A percentile compares a stretch with the other conserved stretches of the same genome.
Conservation (phyloP, 2,329 filamentous ascomycete genomes). For the Pseudogymnoascus sp. region DNA sequence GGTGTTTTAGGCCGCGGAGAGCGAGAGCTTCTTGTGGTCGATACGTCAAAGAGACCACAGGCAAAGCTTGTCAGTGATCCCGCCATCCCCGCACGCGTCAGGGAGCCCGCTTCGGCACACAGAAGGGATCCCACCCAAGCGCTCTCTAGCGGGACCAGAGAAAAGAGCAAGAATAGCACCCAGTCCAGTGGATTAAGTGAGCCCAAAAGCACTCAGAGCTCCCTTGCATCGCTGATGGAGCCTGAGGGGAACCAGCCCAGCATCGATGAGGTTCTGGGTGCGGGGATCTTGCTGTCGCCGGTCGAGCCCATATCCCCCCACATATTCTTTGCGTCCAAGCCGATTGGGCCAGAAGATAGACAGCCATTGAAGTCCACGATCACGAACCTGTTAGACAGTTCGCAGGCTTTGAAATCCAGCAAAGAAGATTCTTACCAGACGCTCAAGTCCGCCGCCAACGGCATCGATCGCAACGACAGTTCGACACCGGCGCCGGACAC, state of each 20-base stretch:
- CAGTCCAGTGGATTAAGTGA: not conserved
- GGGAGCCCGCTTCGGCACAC: too few relatives aligned
- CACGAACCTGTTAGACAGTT: not conserved
- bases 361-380: not conserved
- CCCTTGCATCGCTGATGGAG: not conserved
- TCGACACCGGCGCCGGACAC: not conserved
- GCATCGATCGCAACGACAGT: not conserved
- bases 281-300: conserved; percentile 3
- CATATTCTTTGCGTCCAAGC: conserved; percentile 4
- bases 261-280: conserved; percentile 7
- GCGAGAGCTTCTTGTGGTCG: conserved; percentile 59
- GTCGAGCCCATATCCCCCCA: conserved; percentile 8
- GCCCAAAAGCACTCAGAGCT: not conserved
- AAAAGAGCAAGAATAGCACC: not conserved
- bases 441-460: not conserved
- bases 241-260: not conserved
- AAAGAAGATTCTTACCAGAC: not conserved
- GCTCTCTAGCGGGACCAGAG: not conserved
- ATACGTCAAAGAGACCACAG: conserved; percentile 34
- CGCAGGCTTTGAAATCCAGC: not conserved
- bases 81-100: not conserved
- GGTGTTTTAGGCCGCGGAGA: conserved; percentile 62
- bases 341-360: not conserved
- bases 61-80: conserved; percentile 20
- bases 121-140: too few relatives aligned